Evolutionary conservation across 306 rosid species (phyloP), one percentile per base, ranked within the genome.

Genomic region (Fagus sylvatica): DNA sequence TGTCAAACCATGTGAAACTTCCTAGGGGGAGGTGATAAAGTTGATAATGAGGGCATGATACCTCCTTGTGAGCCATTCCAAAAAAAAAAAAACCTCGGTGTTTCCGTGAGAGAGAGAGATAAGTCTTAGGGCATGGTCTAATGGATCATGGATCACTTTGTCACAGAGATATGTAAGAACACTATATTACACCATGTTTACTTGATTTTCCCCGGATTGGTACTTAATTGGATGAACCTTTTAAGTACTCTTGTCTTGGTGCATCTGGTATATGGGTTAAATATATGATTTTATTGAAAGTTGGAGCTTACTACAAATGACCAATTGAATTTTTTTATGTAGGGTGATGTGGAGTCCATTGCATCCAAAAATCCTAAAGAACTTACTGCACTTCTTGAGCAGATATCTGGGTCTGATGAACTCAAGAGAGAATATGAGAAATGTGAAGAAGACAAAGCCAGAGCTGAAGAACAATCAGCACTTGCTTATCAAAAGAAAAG

Each of bases 271-370:
- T 7, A 43, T 8, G 62, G 70, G 19, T 77, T 37, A 55, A 65
- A 40, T 72, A 61, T 69, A 40, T 48, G 41, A 15, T 51, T 48
- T 57, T 69, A 37, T 7, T 78, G 80, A 60, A 48, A 43, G 74
- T 39, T 60, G 73, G 12, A n/a, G 28, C 48, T 80, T 72, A 71
- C 41, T 65, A 54, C 16, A 62, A 67, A 42, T 72, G 32, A 53
- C 19, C 43, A 28, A 43, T 74, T 48, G 40, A 69, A 15, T 54
- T 76, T 76, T 22, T 33, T 85, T 12, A 19, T 83, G 54, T 80
- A 96, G 99, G 99, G 99, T 54, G 99, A 96, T 66, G 99, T 96
- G 79, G 99, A 96, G 82, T 93, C 99, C 72, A 90, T 96, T 84
- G 99, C 98, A 12, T 93, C 98, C 3, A 96, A 96, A 78, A 96